Base-by-base conservation (phyloP, 2,329 filamentous ascomycete species). In the Aspergillus awamori region DNA sequence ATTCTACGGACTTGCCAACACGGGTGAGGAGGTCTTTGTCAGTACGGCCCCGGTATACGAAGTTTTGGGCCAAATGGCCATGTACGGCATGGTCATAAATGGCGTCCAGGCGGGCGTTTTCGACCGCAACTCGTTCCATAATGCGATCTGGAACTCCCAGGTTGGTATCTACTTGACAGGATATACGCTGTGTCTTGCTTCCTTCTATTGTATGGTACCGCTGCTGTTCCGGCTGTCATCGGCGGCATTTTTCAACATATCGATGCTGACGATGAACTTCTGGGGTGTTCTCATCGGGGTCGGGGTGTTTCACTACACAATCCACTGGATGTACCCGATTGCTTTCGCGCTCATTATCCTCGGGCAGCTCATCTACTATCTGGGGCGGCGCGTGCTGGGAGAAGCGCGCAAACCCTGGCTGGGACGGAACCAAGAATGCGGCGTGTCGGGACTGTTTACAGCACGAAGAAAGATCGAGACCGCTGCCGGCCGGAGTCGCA, bases 161-260 rank as follows among this genome's bases (percentile, higher is more conserved):
- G 84, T 96, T 48, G 89, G 84, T 39, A 92, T 92, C 20, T 98
- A 96, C 76, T 81, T 98, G 39, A 83, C 89, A n/a, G 95, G 94
- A 0, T 99, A 94, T 78, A 98, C 95, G 0, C 78, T 97, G 17
- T 88, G 89, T 62, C 84, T 99, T 22, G 82, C 85, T 57, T 79
- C 95, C 62, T 99, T 99, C 80, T 99, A 99, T 82, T 88, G 88
- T 7, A 82, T 95, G 3, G 93, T 91, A 0, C 95, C 95, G 0
- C 80, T 98, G 58, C 84, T 99, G 65, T 89, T 98, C 78, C 91
- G 95, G 66, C 90, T 98, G 81, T 90, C 90, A 28, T 91, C 87
- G 15, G 95, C 95, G 2, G 94, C 93, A 20, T 97, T 99, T 80
- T 96, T 97, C 82, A 96, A 99, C 78, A 96, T 98, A 71, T 94